Percentiles rank a stretch among this genome's conserved stretches.
Evolutionary conservation across 495 filamentous ascomycete species (phyloP).

Genomic region (Clavariopsis aquatica): DNA sequence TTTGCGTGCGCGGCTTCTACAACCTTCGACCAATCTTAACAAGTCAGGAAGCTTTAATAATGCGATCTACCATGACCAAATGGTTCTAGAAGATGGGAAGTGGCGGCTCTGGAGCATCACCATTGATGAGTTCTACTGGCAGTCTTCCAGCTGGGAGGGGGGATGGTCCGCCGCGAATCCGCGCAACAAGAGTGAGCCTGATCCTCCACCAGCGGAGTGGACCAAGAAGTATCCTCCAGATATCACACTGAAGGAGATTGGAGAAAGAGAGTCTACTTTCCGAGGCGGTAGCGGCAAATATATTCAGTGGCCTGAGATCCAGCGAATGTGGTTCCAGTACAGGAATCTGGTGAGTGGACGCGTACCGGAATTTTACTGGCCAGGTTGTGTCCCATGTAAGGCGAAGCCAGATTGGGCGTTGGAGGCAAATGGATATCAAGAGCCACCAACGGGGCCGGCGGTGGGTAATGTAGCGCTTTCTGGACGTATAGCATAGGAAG

Average conservation of each 20-base stretch:
- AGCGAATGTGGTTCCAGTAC: slow-evolving; percentile 35
- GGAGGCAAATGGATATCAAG: slow-evolving; percentile 31
- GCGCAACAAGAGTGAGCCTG: slow-evolving; percentile 10
- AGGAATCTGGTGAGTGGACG: slow-evolving; percentile 28
- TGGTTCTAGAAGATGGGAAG: slow-evolving; percentile 31
- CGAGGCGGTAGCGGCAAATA: slow-evolving; percentile 18
- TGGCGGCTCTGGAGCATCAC: slow-evolving; percentile 33
- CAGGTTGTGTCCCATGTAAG: slow-evolving; percentile 28
- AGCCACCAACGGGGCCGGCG: slow-evolving; percentile 22
- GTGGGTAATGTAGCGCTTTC: not conserved
- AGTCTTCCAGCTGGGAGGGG: slow-evolving; percentile 21
- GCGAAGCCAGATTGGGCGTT: slow-evolving; percentile 22
- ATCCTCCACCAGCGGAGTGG: slow-evolving; percentile 21
- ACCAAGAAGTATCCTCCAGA: slow-evolving; percentile 28
- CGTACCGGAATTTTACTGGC: slow-evolving; percentile 30
- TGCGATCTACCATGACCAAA: slow-evolving; percentile 34
- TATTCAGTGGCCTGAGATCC: slow-evolving; percentile 30
- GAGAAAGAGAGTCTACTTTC: slow-evolving; percentile 19
- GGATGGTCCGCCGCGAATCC: slow-evolving; percentile 24
- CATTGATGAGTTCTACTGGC: slow-evolving; percentile 35
- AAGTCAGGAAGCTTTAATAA: slow-evolving; percentile 27
- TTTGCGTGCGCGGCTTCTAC: slow-evolving; percentile 22
- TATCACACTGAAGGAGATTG: slow-evolving; percentile 11
- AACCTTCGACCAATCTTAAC: slow-evolving; percentile 15
- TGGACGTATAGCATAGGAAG: not conserved